A percentile compares a stretch with the other conserved stretches of the same genome.
Conservation (phyloP, 202 grass and related monocot species). For the Setaria viridis region DNA sequence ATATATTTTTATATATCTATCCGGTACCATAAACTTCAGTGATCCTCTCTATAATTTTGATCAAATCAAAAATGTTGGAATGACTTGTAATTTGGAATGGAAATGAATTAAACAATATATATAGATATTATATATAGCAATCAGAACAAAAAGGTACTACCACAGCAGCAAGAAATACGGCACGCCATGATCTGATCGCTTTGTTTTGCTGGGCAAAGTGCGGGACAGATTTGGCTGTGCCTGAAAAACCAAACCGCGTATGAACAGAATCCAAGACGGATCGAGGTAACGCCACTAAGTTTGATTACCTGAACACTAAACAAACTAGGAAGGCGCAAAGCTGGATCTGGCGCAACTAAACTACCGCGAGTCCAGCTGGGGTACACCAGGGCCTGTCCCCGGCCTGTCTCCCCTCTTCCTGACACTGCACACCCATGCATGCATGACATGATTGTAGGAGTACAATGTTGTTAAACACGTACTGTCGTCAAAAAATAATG, state of each 20-base stretch:
- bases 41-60: too few relatives aligned
- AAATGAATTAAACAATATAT: too few relatives aligned
- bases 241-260: background rate
- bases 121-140: background rate
- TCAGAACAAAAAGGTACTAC: slow-evolving; percentile 42
- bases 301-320: background rate
- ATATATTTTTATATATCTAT: too few relatives aligned
- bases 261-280: slow-evolving; percentile 53
- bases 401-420: slow-evolving; percentile 45
- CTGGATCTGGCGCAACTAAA: slow-evolving; percentile 17
- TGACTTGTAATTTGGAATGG: too few relatives aligned
- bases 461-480: slow-evolving; percentile 1
- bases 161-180: slow-evolving; percentile 7
- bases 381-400: slow-evolving; percentile 61
- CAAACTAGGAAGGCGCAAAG: slow-evolving; percentile 24
- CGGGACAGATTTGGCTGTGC: slow-evolving; percentile 25
- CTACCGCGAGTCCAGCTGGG: slow-evolving; percentile 55
- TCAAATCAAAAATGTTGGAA: too few relatives aligned
- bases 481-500: background rate
- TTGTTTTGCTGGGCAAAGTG: slow-evolving; percentile 1
- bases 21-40: too few relatives aligned
- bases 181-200: background rate
- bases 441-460: background rate
- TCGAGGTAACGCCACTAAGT: slow-evolving; percentile 25
- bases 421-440: slow-evolving; percentile 10